Conservation (phyloP, 345 rosid genomes). For the Citropsis articulata region DNA sequence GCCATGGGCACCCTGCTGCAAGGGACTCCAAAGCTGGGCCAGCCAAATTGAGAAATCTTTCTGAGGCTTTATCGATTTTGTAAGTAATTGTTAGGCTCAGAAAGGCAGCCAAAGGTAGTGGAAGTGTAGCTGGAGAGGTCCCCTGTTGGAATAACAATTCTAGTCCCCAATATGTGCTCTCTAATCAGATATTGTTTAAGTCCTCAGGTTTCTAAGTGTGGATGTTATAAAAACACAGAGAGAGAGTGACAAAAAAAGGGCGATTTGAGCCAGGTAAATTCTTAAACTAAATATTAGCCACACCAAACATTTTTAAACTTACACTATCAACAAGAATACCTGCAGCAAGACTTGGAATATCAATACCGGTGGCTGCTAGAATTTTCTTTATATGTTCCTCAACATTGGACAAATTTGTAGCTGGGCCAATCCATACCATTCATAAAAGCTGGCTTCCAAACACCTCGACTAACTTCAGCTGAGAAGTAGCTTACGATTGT, state of each 20-base stretch:
- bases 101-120: slow-evolving; percentile 92
- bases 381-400: slow-evolving; percentile 87
- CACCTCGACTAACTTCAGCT: slow-evolving; percentile 89
- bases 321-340: slow-evolving; percentile 34
- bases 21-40: slow-evolving; percentile 88
- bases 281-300: not conserved
- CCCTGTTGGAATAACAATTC: slow-evolving; percentile 45
- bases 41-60: slow-evolving; percentile 76
- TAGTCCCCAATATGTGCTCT: slow-evolving; percentile 4
- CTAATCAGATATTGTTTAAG: not conserved
- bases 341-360: slow-evolving; percentile 87
- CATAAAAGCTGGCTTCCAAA: slow-evolving; percentile 96
- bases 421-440: slow-evolving; percentile 98
- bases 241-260: not conserved
- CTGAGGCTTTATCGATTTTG: slow-evolving; percentile 80
- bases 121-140: slow-evolving; percentile 79
- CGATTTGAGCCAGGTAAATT: not conserved
- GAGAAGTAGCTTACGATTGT: slow-evolving; percentile 94
- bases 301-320: not conserved
- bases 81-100: slow-evolving; percentile 97
- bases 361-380: slow-evolving; percentile 84
- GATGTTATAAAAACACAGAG: not conserved
- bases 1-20: slow-evolving; percentile 98
- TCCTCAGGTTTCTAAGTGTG: not conserved
- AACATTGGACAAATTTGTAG: slow-evolving; percentile 78